Percentiles rank a stretch among this genome's conserved stretches.
phyloP scores from a whole-genome alignment of 441 rosid species.

The Pelargonium myrrhifolium region DNA sequence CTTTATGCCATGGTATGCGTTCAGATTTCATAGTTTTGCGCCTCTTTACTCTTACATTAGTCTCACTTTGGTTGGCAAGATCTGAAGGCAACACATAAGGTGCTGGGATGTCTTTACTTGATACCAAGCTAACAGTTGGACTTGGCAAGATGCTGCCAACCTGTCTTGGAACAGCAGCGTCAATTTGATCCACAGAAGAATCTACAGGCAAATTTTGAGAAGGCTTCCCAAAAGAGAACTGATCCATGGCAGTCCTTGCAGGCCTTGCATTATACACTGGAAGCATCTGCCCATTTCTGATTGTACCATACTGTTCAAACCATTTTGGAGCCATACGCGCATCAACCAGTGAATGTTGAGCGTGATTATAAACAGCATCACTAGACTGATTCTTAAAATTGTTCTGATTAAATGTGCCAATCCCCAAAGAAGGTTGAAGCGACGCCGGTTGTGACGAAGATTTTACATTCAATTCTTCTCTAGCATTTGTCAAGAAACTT shows the following conservation, averaged over 20 bases:
- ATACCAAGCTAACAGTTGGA: conserved; percentile 26
- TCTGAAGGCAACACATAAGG: conserved; percentile 34
- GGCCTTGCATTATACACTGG: conserved; percentile 33
- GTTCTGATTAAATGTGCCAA: conserved; percentile 26
- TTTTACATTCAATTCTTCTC: conserved; percentile 25
- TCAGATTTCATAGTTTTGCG: conserved; percentile 40
- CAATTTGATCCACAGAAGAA: conserved; percentile 26
- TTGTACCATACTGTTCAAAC: conserved; percentile 60
- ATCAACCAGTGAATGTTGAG: conserved; percentile 48
- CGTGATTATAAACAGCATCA: conserved; percentile 22
- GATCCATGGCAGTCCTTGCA: conserved; percentile 30
- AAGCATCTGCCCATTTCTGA: conserved; percentile 54
- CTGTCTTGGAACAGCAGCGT: conserved; percentile 25
- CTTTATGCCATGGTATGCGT: conserved; percentile 57
- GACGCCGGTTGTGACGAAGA: conserved; percentile 27
- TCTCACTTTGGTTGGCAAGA: conserved; percentile 22
- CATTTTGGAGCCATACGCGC: conserved; percentile 71
- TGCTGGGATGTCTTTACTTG: conserved; percentile 30
- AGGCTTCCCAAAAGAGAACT: conserved; percentile 33
- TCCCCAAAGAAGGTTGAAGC: conserved; percentile 29
- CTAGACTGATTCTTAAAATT: conserved; percentile 29
- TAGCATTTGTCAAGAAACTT: conserved; percentile 24
- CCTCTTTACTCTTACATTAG: conserved; percentile 36
- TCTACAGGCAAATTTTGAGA: conserved; percentile 33
- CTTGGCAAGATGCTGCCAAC: conserved; percentile 25